These are phyloP conservation scores for Boletus reticulatus DNA, from an alignment of 768 basidiomycete genomes.

Conservation along the genomic window DNA sequence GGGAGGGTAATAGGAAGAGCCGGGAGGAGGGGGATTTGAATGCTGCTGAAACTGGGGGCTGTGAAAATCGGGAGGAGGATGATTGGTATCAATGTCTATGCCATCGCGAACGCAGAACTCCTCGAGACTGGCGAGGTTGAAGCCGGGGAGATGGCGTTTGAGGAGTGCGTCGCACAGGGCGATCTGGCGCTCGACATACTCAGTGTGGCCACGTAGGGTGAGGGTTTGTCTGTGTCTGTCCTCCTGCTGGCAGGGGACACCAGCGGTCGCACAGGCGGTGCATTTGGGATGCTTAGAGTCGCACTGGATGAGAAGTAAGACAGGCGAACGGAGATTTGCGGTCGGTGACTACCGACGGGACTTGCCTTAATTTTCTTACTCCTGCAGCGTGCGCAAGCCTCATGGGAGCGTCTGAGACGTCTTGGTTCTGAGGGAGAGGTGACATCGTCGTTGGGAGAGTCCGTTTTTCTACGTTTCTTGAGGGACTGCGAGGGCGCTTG, in stretches of 20 bases:
- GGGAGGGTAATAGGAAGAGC: constrained; percentile 32
- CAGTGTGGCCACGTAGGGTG: constrained; percentile 80
- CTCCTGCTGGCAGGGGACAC: constrained; percentile 80
- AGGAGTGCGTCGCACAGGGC: constrained; percentile 76
- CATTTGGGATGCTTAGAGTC: constrained; percentile 89
- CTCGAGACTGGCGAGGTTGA: constrained; percentile 65
- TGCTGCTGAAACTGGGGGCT: constrained; percentile 35
- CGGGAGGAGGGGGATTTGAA: constrained; percentile 23
- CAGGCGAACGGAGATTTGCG: constrained; percentile 72
- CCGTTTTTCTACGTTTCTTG: constrained; percentile 63
- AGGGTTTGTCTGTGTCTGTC: constrained; percentile 86
- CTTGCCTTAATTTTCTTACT: constrained; percentile 94
- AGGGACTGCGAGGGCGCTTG: constrained; percentile 35
- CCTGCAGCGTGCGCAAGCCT: constrained; percentile 91
- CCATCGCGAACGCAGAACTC: constrained; percentile 64
- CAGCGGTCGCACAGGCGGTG: constrained; percentile 79
- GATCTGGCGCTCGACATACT: constrained; percentile 78
- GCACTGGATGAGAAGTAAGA: constrained; percentile 56
- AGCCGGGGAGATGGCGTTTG: constrained; percentile 68
- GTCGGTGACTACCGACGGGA: constrained; percentile 70
- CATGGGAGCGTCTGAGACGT: constrained; percentile 82
- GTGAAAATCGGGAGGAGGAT: constrained; percentile 31
- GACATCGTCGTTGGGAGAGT: constrained; percentile 54
- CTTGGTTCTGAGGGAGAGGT: constrained; percentile 66
- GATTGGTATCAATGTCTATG: constrained; percentile 45